Evolutionary conservation across 805 yeast genomes (phyloP), one percentile per base, ranked within the genome.

Genomic region (Jamesozyma spencerorum): DNA sequence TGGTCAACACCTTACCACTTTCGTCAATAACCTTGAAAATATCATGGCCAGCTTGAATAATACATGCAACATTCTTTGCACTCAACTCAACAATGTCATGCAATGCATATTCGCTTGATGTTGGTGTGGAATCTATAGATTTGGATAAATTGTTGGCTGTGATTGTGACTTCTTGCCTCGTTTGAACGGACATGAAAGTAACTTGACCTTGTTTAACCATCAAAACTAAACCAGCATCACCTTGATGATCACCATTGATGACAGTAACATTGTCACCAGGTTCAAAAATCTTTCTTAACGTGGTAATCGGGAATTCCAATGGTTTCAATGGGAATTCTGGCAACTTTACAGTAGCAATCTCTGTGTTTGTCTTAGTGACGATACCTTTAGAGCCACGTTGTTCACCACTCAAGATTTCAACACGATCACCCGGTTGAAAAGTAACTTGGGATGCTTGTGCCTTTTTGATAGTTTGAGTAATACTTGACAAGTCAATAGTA

Each of bases 261-360:
- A 90, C 92, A 43, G 94, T 80, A 18, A 92, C 95, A 60, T 92
- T 97, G 61, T 90, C 97, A 71, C 98, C 98, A 32, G 85, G 78
- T 39, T 73, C 65, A 63, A 90, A 90, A 40, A 84, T 77, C 60
- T 92, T 92, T 58, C 97, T 77, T 55, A 92, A 69, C 47, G 85
- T 80, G 34, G 75, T 72, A 3, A 81, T 74, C 27, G 97, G 96
- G 38, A 88, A 81, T 44, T 92, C 94, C 48, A 88, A 71, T 50
- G 71, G 69, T 39, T 70, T 61, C 28, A 64, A 53, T 12, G 71
- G 70, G 48, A 76, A 79, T 44, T 74, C 70, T 53, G 59, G 71
- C 62, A 60, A 64, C 43, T 60, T 65, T 4, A 77, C 65, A 8
- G 76, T 62, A 18, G 75, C 76, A 41, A 75, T 70, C 49, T 82